Conservation (phyloP, 2,329 filamentous ascomycete species). For the Colletotrichum euphorbiae region DNA sequence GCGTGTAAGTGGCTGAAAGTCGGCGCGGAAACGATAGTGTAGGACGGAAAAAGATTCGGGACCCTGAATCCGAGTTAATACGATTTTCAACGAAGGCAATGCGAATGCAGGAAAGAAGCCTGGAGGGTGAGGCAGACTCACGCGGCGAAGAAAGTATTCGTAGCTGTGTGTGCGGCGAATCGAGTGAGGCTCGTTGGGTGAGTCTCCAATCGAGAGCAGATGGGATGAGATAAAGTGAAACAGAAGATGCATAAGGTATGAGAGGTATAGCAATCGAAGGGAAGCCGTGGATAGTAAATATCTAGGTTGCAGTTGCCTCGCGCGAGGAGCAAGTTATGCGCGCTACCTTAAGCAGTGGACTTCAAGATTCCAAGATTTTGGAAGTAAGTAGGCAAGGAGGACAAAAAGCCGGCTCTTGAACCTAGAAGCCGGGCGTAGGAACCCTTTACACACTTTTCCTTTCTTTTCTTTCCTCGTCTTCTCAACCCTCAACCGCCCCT, state of each 20-base stretch:
- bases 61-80: background rate
- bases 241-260: background rate
- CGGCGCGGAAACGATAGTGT: background rate
- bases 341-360: background rate
- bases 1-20: constrained; percentile 19
- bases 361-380: background rate
- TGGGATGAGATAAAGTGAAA: background rate
- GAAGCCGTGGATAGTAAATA: no score
- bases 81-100: background rate
- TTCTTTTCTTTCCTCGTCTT: background rate
- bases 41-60: constrained; percentile 5
- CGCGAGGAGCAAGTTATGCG: background rate
- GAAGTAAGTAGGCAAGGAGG: constrained; percentile 4
- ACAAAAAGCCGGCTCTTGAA: background rate
- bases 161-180: no score
- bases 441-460: constrained; percentile 2
- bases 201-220: background rate
- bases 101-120: background rate
- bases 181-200: no score
- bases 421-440: background rate
- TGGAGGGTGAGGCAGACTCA: no score
- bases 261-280: no score
- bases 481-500: background rate
- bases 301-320: no score
- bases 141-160: no score